Percentiles rank a stretch among this genome's conserved stretches.
Conservation (phyloP, 2,329 filamentous ascomycete species). For the Colletotrichum nymphaeae region DNA sequence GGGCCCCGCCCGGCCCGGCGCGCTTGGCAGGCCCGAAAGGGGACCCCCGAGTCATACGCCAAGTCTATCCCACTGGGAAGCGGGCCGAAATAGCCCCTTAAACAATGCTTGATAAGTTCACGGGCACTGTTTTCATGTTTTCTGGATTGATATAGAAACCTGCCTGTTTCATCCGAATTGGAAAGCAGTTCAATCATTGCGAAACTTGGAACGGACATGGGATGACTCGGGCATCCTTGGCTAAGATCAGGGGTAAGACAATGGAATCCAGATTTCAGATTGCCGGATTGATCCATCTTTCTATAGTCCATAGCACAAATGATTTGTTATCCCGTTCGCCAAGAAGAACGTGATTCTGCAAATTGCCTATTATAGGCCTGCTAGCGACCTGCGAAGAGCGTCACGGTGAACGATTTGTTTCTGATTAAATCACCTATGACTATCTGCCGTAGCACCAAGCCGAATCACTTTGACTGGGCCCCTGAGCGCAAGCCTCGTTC, state of each 20-base stretch:
- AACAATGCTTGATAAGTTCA: neutral
- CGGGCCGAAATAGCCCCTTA: neutral
- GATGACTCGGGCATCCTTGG: slow-evolving; percentile 6
- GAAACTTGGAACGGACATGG: slow-evolving; percentile 18
- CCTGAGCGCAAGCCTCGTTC: slow-evolving; percentile 40
- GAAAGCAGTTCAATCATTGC: neutral
- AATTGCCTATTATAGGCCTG: neutral
- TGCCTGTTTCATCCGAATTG: slow-evolving; percentile 15
- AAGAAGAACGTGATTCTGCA: neutral
- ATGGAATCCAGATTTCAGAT: neutral
- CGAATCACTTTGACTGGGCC: neutral
- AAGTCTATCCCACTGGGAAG: slow-evolving; percentile 6
- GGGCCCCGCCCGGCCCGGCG: neutral
- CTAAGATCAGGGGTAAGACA: neutral
- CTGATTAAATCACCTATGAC: neutral
- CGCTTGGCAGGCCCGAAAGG: neutral
- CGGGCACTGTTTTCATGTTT: neutral
- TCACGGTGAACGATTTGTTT: neutral
- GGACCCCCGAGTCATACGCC: slow-evolving; percentile 9
- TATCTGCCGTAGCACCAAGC: neutral
- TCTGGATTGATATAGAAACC: neutral
- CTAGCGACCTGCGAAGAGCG: neutral
- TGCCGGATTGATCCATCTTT: neutral
- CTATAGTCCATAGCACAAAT: neutral
- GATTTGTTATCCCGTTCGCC: neutral